Evolutionary conservation across 495 filamentous ascomycete species (phyloP), one percentile per base, ranked within the genome.

Genomic region (Massariosphaeria phaeospora): DNA sequence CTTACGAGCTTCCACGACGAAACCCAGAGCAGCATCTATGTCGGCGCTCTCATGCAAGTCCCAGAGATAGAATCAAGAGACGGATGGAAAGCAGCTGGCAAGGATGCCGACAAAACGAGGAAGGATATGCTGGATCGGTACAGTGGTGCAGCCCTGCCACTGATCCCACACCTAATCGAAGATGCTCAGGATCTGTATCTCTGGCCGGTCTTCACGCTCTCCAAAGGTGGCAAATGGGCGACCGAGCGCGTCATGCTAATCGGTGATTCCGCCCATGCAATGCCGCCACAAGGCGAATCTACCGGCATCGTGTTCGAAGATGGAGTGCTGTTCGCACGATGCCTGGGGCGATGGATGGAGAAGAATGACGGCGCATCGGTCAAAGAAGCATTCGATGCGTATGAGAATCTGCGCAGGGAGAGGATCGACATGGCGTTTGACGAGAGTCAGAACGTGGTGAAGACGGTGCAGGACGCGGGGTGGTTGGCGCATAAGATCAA

Each of bases 221-320:
- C 55, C 1, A 74, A 76, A 1, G 68, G 69, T 4, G 77, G 78
- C 0, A 67, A 64, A 24, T 83, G 79, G 79, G 70, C 66, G 29
- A 73, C 66, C 21, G 71, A 75, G 13, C 70, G 74, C 13, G 72
- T 73, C 0, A 71, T 83, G 43, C 52, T 83, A 12, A 59, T 83
- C 5, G 79, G 78, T 9, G 79, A 83, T 67, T 73, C 78, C 35
- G 79, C 79, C n/a, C 79, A 83, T 66, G 81, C 79, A 66, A 82
- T 83, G 80, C 79, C 80, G 0, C 81, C 80, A 3, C 76, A 79
- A 20, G 80, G 81, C 36, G 80, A 84, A 65, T 76, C 73, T 13
- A 80, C 79, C 6, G 77, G 79, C 11, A 77, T 82, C 52, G 80
- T 80, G 1, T 73, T 84, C 12, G 80, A 83, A 60, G 81, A 83